These are phyloP conservation scores for Cucumis hystrix DNA, from an alignment of 306 rosid genomes.

Conservation along the genomic window DNA sequence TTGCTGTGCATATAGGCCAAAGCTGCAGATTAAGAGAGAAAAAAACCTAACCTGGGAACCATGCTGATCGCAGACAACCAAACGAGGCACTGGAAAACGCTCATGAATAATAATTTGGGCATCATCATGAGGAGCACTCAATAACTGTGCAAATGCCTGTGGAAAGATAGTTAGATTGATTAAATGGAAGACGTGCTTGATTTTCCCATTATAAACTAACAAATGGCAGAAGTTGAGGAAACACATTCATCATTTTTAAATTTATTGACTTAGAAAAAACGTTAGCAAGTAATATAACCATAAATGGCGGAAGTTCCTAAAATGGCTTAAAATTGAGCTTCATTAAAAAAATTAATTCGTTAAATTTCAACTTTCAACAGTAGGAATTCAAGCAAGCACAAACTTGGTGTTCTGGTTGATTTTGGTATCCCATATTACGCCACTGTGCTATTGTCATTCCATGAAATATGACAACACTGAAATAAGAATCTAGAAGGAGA, in stretches of 20 bases:
- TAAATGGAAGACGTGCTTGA: neutral
- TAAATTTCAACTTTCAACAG: neutral
- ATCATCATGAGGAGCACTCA: constrained; percentile 72
- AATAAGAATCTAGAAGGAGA: constrained; percentile 83
- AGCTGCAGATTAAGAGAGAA: neutral
- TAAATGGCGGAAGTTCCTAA: neutral
- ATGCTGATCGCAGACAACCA: constrained; percentile 96
- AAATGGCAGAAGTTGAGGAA: neutral
- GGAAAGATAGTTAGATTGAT: neutral
- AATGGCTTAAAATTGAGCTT: neutral
- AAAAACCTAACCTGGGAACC: constrained; percentile 77
- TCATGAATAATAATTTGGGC: constrained; percentile 50
- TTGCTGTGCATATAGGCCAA: neutral
- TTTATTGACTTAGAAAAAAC: neutral
- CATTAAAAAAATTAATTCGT: too few species aligned
- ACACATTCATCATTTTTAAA: neutral
- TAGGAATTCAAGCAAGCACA: constrained; percentile 14
- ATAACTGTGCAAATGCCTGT: constrained; percentile 83
- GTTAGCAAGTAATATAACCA: neutral
- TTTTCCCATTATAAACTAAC: neutral
- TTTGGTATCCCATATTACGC: constrained; percentile 96
- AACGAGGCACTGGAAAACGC: constrained; percentile 89
- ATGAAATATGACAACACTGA: constrained; percentile 87
- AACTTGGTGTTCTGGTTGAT: constrained; percentile 80
- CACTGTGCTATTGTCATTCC: constrained; percentile 99